phyloP scores from a whole-genome alignment of 1,284 basidiomycete genomes.

The Melampsora americana region DNA sequence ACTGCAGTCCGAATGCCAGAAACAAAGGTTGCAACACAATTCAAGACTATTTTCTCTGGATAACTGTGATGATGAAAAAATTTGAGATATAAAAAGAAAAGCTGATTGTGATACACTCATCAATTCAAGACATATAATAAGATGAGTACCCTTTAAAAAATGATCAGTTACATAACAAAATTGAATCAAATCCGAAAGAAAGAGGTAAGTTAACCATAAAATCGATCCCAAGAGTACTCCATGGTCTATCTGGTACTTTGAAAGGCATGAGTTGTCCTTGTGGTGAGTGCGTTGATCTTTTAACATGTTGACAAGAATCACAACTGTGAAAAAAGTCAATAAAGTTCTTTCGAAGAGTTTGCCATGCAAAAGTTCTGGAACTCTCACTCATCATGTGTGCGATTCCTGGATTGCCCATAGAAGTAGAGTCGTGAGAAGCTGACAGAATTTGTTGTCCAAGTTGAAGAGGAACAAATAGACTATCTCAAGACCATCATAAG shows the following conservation, averaged over 20 bases:
- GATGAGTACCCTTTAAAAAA: constrained; percentile 4
- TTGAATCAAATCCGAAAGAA: constrained; percentile 3
- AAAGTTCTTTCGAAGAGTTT: constrained; percentile 51
- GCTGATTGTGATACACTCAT: no score
- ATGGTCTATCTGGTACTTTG: constrained; percentile 48
- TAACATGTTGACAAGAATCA: constrained; percentile 53
- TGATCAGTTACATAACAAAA: constrained; percentile 47
- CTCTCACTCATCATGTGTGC: constrained; percentile 52
- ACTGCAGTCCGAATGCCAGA: not conserved
- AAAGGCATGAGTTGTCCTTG: constrained; percentile 56
- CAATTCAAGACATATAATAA: no score
- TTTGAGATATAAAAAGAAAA: no score
- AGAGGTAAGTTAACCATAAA: constrained; percentile 12
- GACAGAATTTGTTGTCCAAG: constrained; percentile 49
- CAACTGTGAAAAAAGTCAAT: constrained; percentile 54
- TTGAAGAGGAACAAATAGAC: constrained; percentile 1
- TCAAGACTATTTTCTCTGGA: not conserved
- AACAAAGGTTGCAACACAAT: not conserved
- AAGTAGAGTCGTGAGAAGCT: constrained; percentile 50
- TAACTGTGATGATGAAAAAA: no score
- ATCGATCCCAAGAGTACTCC: constrained; percentile 27
- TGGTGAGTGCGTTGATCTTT: constrained; percentile 52
- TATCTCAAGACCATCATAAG: not conserved
- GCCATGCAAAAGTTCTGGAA: constrained; percentile 52
- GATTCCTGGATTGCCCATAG: constrained; percentile 52